A percentile compares a stretch with the other conserved stretches of the same genome.
These are phyloP conservation scores for Pyricularia sp. DNA, from an alignment of 2,329 filamentous ascomycete species.

Conservation along the genomic window DNA sequence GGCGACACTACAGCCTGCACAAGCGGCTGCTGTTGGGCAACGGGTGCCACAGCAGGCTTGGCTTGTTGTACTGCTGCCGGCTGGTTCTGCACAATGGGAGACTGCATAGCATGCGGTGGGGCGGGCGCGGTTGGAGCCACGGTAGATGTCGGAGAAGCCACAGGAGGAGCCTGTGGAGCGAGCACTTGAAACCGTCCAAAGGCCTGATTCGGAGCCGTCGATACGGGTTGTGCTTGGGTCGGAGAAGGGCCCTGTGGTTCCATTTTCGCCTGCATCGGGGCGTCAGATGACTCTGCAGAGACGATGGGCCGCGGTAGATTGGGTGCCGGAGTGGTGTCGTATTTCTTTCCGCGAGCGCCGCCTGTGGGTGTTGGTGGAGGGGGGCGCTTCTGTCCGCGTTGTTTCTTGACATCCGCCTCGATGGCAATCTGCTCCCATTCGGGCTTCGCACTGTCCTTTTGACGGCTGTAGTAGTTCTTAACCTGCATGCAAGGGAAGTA, in stretches of 20 bases:
- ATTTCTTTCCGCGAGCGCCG: slow-evolving; percentile 35
- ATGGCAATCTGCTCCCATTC: slow-evolving; percentile 48
- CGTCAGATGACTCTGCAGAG: slow-evolving; percentile 33
- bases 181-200: slow-evolving; percentile 18
- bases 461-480: slow-evolving; percentile 54
- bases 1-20: slow-evolving; percentile 1
- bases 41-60: slow-evolving; percentile 9
- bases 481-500: slow-evolving; percentile 32
- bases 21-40: slow-evolving; percentile 1
- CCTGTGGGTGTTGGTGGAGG: slow-evolving; percentile 44
- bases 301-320: slow-evolving; percentile 11
- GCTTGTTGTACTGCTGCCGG: slow-evolving; percentile 6
- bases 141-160: slow-evolving; percentile 13
- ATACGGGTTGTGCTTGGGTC: slow-evolving; percentile 12
- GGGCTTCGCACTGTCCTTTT: slow-evolving; percentile 39
- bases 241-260: slow-evolving; percentile 23
- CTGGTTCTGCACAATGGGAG: slow-evolving; percentile 12
- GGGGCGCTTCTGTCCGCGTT: slow-evolving; percentile 44
- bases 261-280: slow-evolving; percentile 30
- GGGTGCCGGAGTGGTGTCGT: slow-evolving; percentile 35
- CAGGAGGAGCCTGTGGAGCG: slow-evolving; percentile 19
- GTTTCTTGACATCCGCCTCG: slow-evolving; percentile 44
- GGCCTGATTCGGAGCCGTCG: slow-evolving; percentile 5
- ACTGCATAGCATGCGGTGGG: slow-evolving; percentile 16
- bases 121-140: slow-evolving; percentile 6